Conservation (phyloP, 2,329 filamentous ascomycete genomes). For the Fusarium domesticum region DNA sequence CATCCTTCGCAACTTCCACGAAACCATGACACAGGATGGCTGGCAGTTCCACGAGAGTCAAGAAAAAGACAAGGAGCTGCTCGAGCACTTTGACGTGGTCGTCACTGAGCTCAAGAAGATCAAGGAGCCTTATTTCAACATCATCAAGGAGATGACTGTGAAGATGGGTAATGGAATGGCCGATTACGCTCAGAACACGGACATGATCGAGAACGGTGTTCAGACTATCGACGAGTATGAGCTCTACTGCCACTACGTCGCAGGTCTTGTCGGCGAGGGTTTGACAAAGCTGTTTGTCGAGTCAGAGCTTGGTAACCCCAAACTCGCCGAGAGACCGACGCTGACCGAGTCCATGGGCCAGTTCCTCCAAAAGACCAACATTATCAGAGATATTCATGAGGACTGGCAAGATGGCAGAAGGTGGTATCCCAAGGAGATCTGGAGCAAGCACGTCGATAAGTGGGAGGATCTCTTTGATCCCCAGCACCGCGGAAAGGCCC, state of each 20-base stretch:
- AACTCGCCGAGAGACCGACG: slow-evolving; percentile 71
- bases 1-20: slow-evolving; percentile 76
- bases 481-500: slow-evolving; percentile 70
- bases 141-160: slow-evolving; percentile 88
- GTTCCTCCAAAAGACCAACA: slow-evolving; percentile 97
- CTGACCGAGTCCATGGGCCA: slow-evolving; percentile 95
- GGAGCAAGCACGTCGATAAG: slow-evolving; percentile 88
- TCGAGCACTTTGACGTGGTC: slow-evolving; percentile 89
- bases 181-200: slow-evolving; percentile 83
- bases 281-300: slow-evolving; percentile 87
- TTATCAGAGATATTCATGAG: slow-evolving; percentile 92
- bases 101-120: slow-evolving; percentile 83
- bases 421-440: slow-evolving; percentile 96
- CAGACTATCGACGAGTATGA: slow-evolving; percentile 87
- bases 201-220: slow-evolving; percentile 76
- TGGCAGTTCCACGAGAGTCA: slow-evolving; percentile 89
- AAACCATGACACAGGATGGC: slow-evolving; percentile 74
- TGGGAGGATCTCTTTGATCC: slow-evolving; percentile 90
- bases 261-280: slow-evolving; percentile 96
- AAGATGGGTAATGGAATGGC: slow-evolving; percentile 99
- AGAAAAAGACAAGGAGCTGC: slow-evolving; percentile 89
- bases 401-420: slow-evolving; percentile 82
- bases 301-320: slow-evolving; percentile 80
- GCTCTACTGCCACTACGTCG: slow-evolving; percentile 96
- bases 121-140: slow-evolving; percentile 77